Evolutionary conservation across 768 basidiomycete species (phyloP), one percentile per base, ranked within the genome.

Genomic region (Lyophyllum shimeji): DNA sequence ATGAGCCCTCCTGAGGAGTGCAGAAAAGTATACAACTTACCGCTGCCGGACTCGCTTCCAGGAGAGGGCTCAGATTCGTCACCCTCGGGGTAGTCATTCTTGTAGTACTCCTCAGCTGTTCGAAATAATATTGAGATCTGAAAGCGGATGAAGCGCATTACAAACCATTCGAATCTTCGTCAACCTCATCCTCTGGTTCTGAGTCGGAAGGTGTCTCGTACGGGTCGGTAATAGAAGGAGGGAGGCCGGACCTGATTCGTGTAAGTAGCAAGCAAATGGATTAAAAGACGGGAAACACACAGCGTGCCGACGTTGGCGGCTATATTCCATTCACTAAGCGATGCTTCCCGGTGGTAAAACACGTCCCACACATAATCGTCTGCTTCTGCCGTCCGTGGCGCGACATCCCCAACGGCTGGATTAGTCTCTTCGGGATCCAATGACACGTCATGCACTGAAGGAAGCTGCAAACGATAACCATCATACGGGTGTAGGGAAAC

Each of bases 311-410:
- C 71, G 45, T 82, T 81, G 1, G 75, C 76, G 7, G 74, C 76
- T 18, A 80, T 76, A 52, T 82, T 82, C 79, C 85, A 84, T 68
- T 87, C 84, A 17, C 76, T 76, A 39, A 83, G 67, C 11, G 82
- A 78, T 18, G 78, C 77, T 0, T 86, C 85, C 21, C 84, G 77
- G 59, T 87, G 87, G 61, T 90, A 91, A 65, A 91, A 93, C 20
- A 93, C 82, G 63, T 93, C 90, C 83, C 86, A 92, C 21, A 93
- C 90, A 60, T 89, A 93, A 62, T 91, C 90, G 24, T 78, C 78
- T 29, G 9, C 5, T 9, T 4, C 29, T 5, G 29, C 9, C 20
- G 42, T 40, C 43, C 55, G 55, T 40, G 55, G 49, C 4, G n/a
- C 51, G 27, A 47, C 29, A 18, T 55, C 44, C 33, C 37, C 24